A percentile compares a stretch with the other conserved stretches of the same genome.
phyloP scores from a whole-genome alignment of 108 stramenopile species.

The Cylindrotheca closterium region DNA sequence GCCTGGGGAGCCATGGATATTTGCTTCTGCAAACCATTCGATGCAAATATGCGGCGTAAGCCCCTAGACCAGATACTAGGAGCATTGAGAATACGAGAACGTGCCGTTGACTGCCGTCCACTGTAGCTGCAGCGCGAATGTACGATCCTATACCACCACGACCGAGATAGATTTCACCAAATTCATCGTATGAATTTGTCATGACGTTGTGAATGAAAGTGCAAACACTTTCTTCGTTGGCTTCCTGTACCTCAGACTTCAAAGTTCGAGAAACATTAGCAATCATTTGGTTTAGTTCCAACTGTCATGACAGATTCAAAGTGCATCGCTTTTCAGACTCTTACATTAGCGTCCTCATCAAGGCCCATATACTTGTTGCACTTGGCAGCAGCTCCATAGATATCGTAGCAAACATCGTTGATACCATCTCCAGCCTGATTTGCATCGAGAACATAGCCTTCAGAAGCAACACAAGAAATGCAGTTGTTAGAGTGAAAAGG shows the following conservation, averaged over 20 bases:
- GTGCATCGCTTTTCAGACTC: background rate
- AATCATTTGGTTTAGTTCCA: too few species aligned
- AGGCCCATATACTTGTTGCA: slow-evolving; percentile 69
- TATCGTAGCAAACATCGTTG: slow-evolving; percentile 57
- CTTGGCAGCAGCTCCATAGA: slow-evolving; percentile 64
- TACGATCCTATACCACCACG: slow-evolving; percentile 10
- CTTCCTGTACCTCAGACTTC: slow-evolving; percentile 38
- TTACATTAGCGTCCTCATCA: slow-evolving; percentile 24
- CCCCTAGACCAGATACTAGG: slow-evolving; percentile 13
- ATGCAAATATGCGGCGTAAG: slow-evolving; percentile 37
- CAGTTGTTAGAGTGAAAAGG: slow-evolving; percentile 43
- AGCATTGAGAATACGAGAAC: slow-evolving; percentile 23
- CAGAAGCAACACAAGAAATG: slow-evolving; percentile 64
- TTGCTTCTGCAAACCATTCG: slow-evolving; percentile 20
- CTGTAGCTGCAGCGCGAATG: background rate
- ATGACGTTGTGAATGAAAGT: slow-evolving; percentile 68
- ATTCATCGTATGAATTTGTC: slow-evolving; percentile 72
- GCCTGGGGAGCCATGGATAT: slow-evolving; percentile 26
- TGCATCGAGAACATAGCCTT: slow-evolving; percentile 38
- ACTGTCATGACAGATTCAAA: too few species aligned
- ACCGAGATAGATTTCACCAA: slow-evolving; percentile 51
- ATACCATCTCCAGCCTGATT: slow-evolving; percentile 26
- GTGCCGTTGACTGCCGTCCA: slow-evolving; percentile 11
- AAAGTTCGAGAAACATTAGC: too few species aligned
- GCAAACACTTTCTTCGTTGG: slow-evolving; percentile 51